Conservation (phyloP, 1,139 yeast genomes). For the Taphrina populina region DNA sequence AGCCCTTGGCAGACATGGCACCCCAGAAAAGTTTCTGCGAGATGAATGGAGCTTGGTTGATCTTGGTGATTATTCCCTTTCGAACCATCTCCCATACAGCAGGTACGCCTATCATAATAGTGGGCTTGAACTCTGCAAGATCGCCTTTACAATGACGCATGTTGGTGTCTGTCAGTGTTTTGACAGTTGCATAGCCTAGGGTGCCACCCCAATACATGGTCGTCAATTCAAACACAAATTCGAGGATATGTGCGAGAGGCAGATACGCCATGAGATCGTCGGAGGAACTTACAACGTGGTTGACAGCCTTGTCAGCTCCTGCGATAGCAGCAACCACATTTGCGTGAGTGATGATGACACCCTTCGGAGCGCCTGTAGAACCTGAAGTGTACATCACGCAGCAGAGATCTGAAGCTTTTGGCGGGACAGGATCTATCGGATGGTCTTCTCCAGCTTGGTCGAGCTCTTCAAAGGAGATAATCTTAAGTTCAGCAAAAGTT, state of each 20-base stretch:
- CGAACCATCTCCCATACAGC: conserved; percentile 97
- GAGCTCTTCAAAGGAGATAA: conserved; percentile 66
- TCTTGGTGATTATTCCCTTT: conserved; percentile 82
- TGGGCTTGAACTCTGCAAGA: conserved; percentile 81
- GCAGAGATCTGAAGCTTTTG: conserved; percentile 71
- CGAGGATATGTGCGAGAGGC: conserved; percentile 96
- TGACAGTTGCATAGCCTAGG: conserved; percentile 88
- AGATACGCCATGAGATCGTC: conserved; percentile 83
- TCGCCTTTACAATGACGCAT: conserved; percentile 86
- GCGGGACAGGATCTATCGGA: conserved; percentile 50
- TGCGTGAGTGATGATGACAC: conserved; percentile 79
- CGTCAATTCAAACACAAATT: conserved; percentile 78
- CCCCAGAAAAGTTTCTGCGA: conserved; percentile 86
- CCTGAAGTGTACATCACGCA: conserved; percentile 99
- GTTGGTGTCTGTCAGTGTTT: conserved; percentile 80
- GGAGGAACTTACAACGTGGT: conserved; percentile 50
- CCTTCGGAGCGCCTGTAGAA: conserved; percentile 96
- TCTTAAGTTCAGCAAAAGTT: conserved; percentile 72
- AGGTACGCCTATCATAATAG: conserved; percentile 97
- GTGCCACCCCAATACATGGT: conserved; percentile 86
- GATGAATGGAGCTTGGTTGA: conserved; percentile 63
- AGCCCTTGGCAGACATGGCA: conserved; percentile 70
- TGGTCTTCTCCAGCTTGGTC: conserved; percentile 60
- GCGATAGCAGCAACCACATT: conserved; percentile 81
- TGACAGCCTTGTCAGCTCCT: conserved; percentile 71